Conservation (phyloP, 2,329 filamentous ascomycete species). For the Xylaria sp. region DNA sequence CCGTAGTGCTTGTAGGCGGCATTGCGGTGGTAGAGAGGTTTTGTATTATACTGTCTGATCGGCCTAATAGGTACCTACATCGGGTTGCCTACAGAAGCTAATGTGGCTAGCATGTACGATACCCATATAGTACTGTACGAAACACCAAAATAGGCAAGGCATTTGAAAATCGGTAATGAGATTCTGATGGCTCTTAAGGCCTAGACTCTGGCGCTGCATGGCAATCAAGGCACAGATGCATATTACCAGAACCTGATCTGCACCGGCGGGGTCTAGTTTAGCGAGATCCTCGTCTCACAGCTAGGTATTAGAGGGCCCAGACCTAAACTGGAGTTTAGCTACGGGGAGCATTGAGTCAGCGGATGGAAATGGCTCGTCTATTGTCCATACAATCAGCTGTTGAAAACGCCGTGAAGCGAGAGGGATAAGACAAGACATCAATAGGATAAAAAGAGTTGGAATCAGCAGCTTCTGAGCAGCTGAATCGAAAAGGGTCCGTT, state of each 20-base stretch:
- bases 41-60: not conserved
- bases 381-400: not conserved
- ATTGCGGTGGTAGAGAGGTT: not conserved
- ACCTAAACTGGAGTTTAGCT: conserved; percentile 1
- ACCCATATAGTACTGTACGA: conserved; percentile 9
- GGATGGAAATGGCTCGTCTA: not conserved
- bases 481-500: conserved; percentile 36
- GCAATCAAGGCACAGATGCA: conserved; percentile 33
- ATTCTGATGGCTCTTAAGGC: conserved; percentile 25
- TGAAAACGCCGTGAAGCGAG: not conserved
- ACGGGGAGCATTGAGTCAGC: not conserved
- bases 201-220: conserved; percentile 35
- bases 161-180: conserved; percentile 22
- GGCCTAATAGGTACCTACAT: not conserved
- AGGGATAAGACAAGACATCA: conserved; percentile 7
- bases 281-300: conserved; percentile 16
- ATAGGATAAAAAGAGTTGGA: conserved; percentile 22
- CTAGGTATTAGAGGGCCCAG: not conserved
- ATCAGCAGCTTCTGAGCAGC: not conserved
- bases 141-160: conserved; percentile 44
- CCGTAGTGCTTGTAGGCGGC: conserved; percentile 11
- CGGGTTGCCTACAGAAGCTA: conserved; percentile 11
- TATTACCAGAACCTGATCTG: conserved; percentile 28
- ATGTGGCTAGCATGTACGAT: not conserved
- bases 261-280: conserved; percentile 18